A percentile compares a stretch with the other conserved stretches of the same genome.
phyloP scores from a whole-genome alignment of 2,329 filamentous ascomycete genomes.

The Annulohypoxylon truncatum region DNA sequence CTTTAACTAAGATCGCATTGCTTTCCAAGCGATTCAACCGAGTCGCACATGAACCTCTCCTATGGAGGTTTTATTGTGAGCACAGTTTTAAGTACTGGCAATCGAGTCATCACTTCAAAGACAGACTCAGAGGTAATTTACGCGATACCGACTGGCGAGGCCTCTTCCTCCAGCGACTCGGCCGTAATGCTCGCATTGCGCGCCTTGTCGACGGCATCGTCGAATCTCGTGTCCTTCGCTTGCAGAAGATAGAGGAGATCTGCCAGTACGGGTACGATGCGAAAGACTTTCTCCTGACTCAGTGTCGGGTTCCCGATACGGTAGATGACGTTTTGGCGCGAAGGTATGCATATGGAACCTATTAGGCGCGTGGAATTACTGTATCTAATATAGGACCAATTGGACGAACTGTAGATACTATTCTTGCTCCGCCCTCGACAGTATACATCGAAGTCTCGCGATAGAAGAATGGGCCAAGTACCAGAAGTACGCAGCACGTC shows the following conservation, averaged over 20 bases:
- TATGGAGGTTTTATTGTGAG: slow-evolving; percentile 84
- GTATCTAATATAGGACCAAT: slow-evolving; percentile 20
- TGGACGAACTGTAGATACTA: slow-evolving; percentile 67
- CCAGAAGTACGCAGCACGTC: slow-evolving; percentile 50
- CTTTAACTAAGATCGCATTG: slow-evolving; percentile 59
- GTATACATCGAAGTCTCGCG: slow-evolving; percentile 83
- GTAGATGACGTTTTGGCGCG: slow-evolving; percentile 78
- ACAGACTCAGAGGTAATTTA: slow-evolving; percentile 65
- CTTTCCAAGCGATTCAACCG: slow-evolving; percentile 73
- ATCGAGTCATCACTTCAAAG: slow-evolving; percentile 67
- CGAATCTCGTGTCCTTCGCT: slow-evolving; percentile 74
- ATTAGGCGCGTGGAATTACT: not conserved
- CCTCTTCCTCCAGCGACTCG: slow-evolving; percentile 69
- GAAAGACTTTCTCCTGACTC: slow-evolving; percentile 82
- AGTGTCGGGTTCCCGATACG: slow-evolving; percentile 69
- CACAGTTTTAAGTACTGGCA: slow-evolving; percentile 81
- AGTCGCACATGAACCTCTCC: slow-evolving; percentile 75
- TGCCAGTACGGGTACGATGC: slow-evolving; percentile 83
- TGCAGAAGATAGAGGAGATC: slow-evolving; percentile 77
- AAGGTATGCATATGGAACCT: slow-evolving; percentile 51
- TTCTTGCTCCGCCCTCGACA: slow-evolving; percentile 77
- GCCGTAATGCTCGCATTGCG: slow-evolving; percentile 63
- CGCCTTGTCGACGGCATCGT: slow-evolving; percentile 75
- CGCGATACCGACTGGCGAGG: slow-evolving; percentile 78
- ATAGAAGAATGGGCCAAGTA: slow-evolving; percentile 80